Evolutionary conservation across 495 filamentous ascomycete genomes (phyloP).

Genomic region (Rusavskia elegans): DNA sequence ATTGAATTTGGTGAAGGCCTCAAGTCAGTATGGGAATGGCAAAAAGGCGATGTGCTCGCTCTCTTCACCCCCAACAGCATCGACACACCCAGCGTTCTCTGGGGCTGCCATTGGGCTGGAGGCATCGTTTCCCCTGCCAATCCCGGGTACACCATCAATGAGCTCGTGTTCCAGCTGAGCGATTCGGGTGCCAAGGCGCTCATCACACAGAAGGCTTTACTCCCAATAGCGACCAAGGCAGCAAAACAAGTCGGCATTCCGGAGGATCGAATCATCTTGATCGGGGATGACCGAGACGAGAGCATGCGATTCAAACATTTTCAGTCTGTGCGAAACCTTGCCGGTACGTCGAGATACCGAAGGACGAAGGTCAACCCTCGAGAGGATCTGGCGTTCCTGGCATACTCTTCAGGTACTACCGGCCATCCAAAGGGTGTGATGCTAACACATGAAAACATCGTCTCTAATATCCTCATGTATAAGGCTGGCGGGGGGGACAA

Average conservation of each 20-base stretch:
- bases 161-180: constrained; percentile 76
- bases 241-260: constrained; percentile 51
- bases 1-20: constrained; percentile 69
- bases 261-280: constrained; percentile 48
- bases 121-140: constrained; percentile 72
- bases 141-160: constrained; percentile 70
- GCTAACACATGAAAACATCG: constrained; percentile 68
- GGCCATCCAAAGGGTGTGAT: constrained; percentile 89
- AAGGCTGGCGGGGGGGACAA: constrained; percentile 41
- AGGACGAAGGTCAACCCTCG: constrained; percentile 31
- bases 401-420: constrained; percentile 84
- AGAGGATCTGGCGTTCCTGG: constrained; percentile 44
- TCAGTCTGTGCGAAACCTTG: constrained; percentile 46
- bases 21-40: constrained; percentile 57
- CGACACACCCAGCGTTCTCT: constrained; percentile 54
- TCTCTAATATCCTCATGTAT: constrained; percentile 49
- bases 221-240: constrained; percentile 48
- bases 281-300: constrained; percentile 59
- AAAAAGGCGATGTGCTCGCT: constrained; percentile 62
- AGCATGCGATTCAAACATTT: constrained; percentile 55
- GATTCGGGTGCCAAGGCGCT: constrained; percentile 65
- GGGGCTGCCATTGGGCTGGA: constrained; percentile 74
- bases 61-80: constrained; percentile 62
- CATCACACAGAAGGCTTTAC: constrained; percentile 49
- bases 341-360: constrained; percentile 22